Evolutionary conservation across 2,329 filamentous ascomycete species (phyloP).

Genomic region (Fusarium phyllophilum): DNA sequence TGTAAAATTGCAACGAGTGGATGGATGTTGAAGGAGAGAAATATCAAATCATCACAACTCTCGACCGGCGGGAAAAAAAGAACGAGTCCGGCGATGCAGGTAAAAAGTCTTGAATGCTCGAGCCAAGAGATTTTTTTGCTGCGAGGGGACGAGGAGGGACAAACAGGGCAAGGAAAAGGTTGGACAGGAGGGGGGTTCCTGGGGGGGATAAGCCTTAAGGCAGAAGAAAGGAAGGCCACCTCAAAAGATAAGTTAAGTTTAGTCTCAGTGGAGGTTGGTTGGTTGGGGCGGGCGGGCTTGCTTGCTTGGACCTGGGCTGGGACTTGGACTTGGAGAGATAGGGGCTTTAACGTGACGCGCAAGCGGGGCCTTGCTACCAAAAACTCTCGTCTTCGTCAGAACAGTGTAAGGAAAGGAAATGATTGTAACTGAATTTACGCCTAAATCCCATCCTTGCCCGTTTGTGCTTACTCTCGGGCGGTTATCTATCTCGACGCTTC

Average conservation of each 20-base stretch:
- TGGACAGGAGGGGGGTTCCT: conserved; percentile 1
- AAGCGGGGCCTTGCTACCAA: conserved; percentile 16
- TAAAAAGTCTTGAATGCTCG: background rate
- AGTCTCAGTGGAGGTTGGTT: background rate
- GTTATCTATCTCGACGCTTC: background rate
- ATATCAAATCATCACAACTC: conserved; percentile 27
- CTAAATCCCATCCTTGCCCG: background rate
- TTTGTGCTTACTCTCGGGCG: background rate
- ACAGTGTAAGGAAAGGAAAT: conserved; percentile 26
- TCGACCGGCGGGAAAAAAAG: conserved; percentile 26
- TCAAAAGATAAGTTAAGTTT: conserved; percentile 9
- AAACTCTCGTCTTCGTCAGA: conserved; percentile 4
- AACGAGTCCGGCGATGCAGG: background rate
- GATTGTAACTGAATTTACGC: conserved; percentile 13
- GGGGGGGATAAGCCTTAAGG: conserved; percentile 10
- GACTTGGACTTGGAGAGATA: background rate
- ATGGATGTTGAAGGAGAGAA: conserved; percentile 22
- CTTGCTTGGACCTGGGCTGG: background rate
- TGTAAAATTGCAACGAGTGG: conserved; percentile 2
- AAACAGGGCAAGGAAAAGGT: background rate
- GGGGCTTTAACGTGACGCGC: conserved; percentile 25
- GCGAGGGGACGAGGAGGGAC: conserved; percentile 5
- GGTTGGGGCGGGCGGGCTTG: background rate
- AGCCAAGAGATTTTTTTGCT: conserved; percentile 21
- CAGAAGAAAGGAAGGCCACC: background rate